These are phyloP conservation scores for Vitis rupestris DNA, from an alignment of 164 flowering plant species.

Conservation along the genomic window DNA sequence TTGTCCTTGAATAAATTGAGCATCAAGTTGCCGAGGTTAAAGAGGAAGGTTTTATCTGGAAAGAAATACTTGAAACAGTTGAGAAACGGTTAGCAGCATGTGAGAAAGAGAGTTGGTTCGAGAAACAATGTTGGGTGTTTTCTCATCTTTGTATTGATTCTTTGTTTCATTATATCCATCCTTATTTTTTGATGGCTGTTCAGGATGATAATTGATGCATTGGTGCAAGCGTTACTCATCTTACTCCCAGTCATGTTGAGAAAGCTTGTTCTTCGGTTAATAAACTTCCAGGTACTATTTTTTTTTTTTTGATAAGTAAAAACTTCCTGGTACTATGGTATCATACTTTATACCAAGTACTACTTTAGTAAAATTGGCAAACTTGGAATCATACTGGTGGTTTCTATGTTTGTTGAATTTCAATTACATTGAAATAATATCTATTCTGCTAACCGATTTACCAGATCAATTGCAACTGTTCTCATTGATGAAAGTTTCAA, in stretches of 20 bases:
- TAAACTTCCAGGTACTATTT: slow-evolving; percentile 41
- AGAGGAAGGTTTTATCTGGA: slow-evolving; percentile 55
- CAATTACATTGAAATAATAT: no score
- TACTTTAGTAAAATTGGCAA: no score
- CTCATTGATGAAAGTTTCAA: no score
- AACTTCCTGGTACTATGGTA: slow-evolving; percentile 20
- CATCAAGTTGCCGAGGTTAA: slow-evolving; percentile 41
- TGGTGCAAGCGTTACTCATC: slow-evolving; percentile 72
- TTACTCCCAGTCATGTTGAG: slow-evolving; percentile 63
- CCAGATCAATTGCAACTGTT: no score
- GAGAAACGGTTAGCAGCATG: slow-evolving; percentile 66
- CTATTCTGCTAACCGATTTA: no score
- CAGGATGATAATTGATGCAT: slow-evolving; percentile 75
- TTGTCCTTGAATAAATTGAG: slow-evolving; percentile 47
- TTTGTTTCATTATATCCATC: not conserved
- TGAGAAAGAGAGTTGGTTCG: slow-evolving; percentile 68
- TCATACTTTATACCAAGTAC: not conserved
- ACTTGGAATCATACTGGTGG: no score
- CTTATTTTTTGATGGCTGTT: slow-evolving; percentile 7
- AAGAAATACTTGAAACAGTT: slow-evolving; percentile 59
- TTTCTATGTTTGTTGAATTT: no score
- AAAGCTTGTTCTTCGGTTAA: slow-evolving; percentile 54
- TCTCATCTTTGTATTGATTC: slow-evolving; percentile 1
- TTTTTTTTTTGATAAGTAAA: no score
- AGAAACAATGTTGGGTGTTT: slow-evolving; percentile 51